Percentiles rank a stretch among this genome's conserved stretches.
Evolutionary conservation across 1,139 yeast species (phyloP).

Genomic region (Pichia norvegensis): DNA sequence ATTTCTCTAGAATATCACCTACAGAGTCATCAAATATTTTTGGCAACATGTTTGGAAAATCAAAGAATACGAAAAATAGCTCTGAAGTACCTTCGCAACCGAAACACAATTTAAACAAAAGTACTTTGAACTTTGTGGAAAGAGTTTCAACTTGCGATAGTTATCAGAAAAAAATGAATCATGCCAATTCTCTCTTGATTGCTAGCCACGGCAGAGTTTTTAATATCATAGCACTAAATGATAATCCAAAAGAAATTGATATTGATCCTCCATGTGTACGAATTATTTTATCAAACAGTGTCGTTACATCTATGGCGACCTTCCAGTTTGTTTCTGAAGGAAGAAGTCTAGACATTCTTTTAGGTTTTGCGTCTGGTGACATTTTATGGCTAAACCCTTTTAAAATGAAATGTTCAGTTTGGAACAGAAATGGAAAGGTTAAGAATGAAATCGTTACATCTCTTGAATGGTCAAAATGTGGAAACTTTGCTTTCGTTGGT

Average conservation of each 20-base stretch:
- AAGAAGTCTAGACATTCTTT: conserved; percentile 37
- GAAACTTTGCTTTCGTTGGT: conserved; percentile 26
- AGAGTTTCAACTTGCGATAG: conserved; percentile 25
- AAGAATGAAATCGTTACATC: conserved; percentile 27
- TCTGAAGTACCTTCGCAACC: conserved; percentile 21
- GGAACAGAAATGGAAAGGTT: conserved; percentile 42
- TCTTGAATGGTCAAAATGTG: conserved; percentile 26
- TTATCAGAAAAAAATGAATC: conserved; percentile 21
- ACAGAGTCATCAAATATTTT: conserved; percentile 1
- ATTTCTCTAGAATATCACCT: not conserved
- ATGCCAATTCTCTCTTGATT: conserved; percentile 19
- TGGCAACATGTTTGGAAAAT: conserved; percentile 12
- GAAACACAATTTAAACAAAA: conserved; percentile 22
- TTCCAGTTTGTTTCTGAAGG: conserved; percentile 26
- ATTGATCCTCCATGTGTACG: conserved; percentile 27
- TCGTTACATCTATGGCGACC: conserved; percentile 23
- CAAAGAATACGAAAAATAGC: conserved; percentile 1
- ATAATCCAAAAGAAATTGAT: conserved; percentile 25
- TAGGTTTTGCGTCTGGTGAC: conserved; percentile 49
- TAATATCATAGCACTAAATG: conserved; percentile 23
- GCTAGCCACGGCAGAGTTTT: conserved; percentile 29
- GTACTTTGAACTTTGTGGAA: conserved; percentile 26
- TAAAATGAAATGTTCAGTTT: conserved; percentile 39
- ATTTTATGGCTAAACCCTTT: conserved; percentile 48
- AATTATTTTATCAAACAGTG: conserved; percentile 20